These are phyloP conservation scores for Helianthus tuberosus DNA, from an alignment of 129 eudicot genomes.

Conservation along the genomic window DNA sequence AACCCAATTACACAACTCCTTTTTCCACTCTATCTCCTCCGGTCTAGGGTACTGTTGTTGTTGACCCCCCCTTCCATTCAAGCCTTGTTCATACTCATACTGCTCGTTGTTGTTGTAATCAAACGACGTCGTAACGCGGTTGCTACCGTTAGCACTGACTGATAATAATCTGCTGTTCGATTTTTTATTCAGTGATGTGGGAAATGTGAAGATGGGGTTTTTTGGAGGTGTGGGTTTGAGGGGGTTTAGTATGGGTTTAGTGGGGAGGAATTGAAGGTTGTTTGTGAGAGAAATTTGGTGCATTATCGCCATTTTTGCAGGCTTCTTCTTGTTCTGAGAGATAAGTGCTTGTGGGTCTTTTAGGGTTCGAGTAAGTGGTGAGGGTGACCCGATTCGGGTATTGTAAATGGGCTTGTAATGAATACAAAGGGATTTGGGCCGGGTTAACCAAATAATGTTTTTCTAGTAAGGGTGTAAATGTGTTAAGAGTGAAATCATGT, in stretches of 20 bases:
- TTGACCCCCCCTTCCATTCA: slow-evolving; percentile 14
- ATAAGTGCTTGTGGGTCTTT: neutral
- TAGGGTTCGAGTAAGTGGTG: too few relatives aligned
- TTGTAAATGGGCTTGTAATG: too few relatives aligned
- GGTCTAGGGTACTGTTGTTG: slow-evolving; percentile 58
- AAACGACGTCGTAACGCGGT: slow-evolving; percentile 31
- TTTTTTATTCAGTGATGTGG: slow-evolving; percentile 16
- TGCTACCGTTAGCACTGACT: neutral
- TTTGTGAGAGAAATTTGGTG: slow-evolving; percentile 37
- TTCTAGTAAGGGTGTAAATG: too few relatives aligned
- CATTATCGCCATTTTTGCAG: slow-evolving; percentile 33
- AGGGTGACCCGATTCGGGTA: too few relatives aligned
- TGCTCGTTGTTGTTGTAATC: slow-evolving; percentile 34
- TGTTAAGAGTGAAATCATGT: too few relatives aligned
- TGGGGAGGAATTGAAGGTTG: slow-evolving; percentile 27
- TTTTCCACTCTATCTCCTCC: slow-evolving; percentile 75
- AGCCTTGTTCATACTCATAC: slow-evolving; percentile 40
- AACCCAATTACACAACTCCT: slow-evolving; percentile 66
- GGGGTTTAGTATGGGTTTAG: slow-evolving; percentile 8
- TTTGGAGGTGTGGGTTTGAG: slow-evolving; percentile 16
- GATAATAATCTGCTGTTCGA: slow-evolving; percentile 20
- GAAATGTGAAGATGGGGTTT: slow-evolving; percentile 10
- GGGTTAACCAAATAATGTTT: too few relatives aligned
- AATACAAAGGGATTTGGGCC: too few relatives aligned
- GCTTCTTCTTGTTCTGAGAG: slow-evolving; percentile 5